Evolutionary conservation across 2,329 filamentous ascomycete genomes (phyloP), one percentile per base, ranked within the genome.

Genomic region (Hymenoscyphus fructigenus): DNA sequence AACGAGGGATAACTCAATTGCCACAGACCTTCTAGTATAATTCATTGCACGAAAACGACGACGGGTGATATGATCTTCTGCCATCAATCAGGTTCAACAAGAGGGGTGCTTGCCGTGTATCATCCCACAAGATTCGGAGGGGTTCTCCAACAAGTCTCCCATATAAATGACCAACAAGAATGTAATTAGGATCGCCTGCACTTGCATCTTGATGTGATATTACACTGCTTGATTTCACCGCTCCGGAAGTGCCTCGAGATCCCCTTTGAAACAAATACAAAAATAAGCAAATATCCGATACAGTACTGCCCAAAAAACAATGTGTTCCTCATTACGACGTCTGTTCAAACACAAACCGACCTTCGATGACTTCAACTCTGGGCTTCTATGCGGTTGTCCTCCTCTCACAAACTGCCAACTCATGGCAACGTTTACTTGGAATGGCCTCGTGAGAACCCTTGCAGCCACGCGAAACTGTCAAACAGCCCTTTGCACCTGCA

Each of bases 391-490:
- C 23, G 47, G 23, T n/a, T 53, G 47, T 53, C 20, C 20, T 26
- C 47, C 47, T 53, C 3, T 23, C 47, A 53, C 47, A 26, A 53
- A 53, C 47, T 4, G 12, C 47, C 5, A 53, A 26, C n/a, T 53
- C 47, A 53, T 53, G 47, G 20, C 47, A 53, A 23, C 20, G 47
- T 50, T 50, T n/a, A 50, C n/a, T 14, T 23, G 47, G 23, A 53
- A 23, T 53, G 47, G 10, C 20, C 47, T 28, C 47, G 5, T 53
- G 47, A 23, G 9, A 53, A 23, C 47, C 47, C 47, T 53, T 53
- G 47, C 47, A 26, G 47, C 47, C 47, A 53, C 47, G 47, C 47
- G 47, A 53, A 53, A 53, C n/a, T 26, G 47, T 26, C 47, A 53
- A 53, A 53, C 23, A 23, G 6, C 10, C 3, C 12, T 23, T 53